Evolutionary conservation across 1,284 basidiomycete genomes (phyloP).

Genomic region (Irpex lacteus): DNA sequence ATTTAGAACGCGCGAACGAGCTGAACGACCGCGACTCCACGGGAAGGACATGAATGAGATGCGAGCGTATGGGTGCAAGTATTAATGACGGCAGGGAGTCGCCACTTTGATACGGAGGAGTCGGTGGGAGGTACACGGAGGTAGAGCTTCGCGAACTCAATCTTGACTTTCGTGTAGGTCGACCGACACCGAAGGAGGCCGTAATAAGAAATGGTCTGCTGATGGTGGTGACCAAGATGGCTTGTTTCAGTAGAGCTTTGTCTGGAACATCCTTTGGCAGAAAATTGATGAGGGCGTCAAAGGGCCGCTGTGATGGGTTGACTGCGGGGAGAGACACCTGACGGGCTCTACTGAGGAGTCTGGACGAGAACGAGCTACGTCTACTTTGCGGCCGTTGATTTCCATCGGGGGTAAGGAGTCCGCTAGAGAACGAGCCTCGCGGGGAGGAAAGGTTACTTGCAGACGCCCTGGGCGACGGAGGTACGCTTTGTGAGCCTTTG

Average conservation of each 20-base stretch:
- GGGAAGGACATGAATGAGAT: constrained; percentile 33
- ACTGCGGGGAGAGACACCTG: constrained; percentile 19
- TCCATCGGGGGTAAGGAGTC: neutral
- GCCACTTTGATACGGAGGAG: constrained; percentile 17
- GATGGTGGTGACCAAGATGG: constrained; percentile 42
- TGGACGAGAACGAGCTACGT: constrained; percentile 11
- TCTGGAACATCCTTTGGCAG: constrained; percentile 32
- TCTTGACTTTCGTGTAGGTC: constrained; percentile 7
- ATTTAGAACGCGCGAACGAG: constrained; percentile 20
- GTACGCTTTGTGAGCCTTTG: constrained; percentile 23
- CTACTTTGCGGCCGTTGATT: constrained; percentile 1
- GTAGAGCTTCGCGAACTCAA: constrained; percentile 17
- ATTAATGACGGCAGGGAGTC: constrained; percentile 20
- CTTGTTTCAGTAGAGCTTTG: constrained; percentile 37
- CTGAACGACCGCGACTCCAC: constrained; percentile 15
- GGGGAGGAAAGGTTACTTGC: constrained; percentile 15
- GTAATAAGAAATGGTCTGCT: constrained; percentile 37
- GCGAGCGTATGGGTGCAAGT: constrained; percentile 20
- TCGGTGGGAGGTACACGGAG: constrained; percentile 24
- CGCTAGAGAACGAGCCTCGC: constrained; percentile 14
- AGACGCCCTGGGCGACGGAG: constrained; percentile 24
- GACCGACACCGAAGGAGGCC: constrained; percentile 10
- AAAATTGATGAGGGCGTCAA: constrained; percentile 41
- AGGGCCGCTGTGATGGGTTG: constrained; percentile 35
- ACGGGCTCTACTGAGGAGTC: constrained; percentile 13